A percentile compares a stretch with the other conserved stretches of the same genome.
phyloP scores from a whole-genome alignment of 306 rosid species.

The Lathyrus sativus region DNA sequence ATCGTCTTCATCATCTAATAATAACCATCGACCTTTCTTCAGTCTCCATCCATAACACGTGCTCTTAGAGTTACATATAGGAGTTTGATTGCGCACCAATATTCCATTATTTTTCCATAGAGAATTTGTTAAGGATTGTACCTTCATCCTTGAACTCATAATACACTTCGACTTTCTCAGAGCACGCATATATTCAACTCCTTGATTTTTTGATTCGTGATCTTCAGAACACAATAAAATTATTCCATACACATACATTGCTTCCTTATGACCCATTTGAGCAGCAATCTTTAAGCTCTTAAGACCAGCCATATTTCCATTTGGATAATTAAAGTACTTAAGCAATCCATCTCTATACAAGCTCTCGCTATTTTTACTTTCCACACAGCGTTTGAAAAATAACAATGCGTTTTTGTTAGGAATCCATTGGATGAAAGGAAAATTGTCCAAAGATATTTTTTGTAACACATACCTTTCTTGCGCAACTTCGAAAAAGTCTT shows the following conservation, averaged over 20 bases:
- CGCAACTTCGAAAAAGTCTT: conserved; percentile 4
- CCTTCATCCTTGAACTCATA: conserved; percentile 8
- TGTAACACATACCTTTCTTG: conserved; percentile 1
- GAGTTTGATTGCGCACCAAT: background rate
- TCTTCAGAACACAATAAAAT: background rate
- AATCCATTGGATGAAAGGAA: background rate
- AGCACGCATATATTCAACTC: background rate
- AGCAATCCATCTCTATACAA: conserved; percentile 25
- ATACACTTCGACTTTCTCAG: conserved; percentile 20
- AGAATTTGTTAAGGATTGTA: fast-evolving
- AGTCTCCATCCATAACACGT: conserved; percentile 32
- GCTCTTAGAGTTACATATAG: background rate
- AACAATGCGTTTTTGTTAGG: background rate
- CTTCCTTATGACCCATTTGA: conserved; percentile 7
- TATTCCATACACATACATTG: background rate
- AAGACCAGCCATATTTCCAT: background rate
- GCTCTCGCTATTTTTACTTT: conserved; percentile 32
- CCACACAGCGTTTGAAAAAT: conserved; percentile 13
- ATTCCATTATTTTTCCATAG: conserved; percentile 10
- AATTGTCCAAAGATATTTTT: conserved; percentile 3
- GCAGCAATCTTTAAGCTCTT: background rate
- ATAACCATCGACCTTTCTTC: background rate
- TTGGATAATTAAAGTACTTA: background rate
- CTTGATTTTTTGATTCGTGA: conserved; percentile 10
- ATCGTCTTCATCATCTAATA: conserved; percentile 26